These are phyloP conservation scores for Citrus reticulata DNA, from an alignment of 345 rosid species.

Conservation along the genomic window DNA sequence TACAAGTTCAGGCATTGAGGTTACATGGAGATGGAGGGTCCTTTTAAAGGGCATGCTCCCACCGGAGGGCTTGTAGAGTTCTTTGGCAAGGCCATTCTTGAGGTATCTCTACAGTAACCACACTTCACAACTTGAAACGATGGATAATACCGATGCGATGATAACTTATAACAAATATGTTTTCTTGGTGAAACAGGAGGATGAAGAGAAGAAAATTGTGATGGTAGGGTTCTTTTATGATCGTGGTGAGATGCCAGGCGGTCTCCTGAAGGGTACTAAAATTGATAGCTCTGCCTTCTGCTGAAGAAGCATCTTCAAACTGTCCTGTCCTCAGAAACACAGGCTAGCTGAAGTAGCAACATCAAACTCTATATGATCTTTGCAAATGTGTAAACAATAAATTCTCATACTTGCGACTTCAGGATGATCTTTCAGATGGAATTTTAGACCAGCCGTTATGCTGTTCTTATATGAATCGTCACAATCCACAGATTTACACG, in stretches of 20 bases:
- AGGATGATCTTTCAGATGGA: not conserved
- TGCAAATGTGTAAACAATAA: not conserved
- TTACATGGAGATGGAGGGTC: conserved; percentile 65
- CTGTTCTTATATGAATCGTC: not conserved
- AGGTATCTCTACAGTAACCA: not conserved
- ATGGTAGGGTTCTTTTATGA: conserved; percentile 49
- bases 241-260: conserved; percentile 54
- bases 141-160: too few relatives aligned
- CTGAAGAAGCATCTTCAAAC: not conserved
- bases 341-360: not conserved
- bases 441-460: not conserved
- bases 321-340: not conserved
- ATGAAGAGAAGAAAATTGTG: conserved; percentile 44
- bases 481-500: not conserved
- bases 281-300: not conserved
- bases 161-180: not conserved
- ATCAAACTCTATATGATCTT: not conserved
- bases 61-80: conserved; percentile 43
- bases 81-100: conserved; percentile 34
- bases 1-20: conserved; percentile 84
- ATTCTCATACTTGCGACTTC: not conserved
- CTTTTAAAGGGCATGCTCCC: conserved; percentile 55
- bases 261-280: conserved; percentile 25
- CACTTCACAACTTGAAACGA: too few relatives aligned
- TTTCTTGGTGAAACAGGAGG: conserved; percentile 20